Conservation (phyloP, 805 yeast genomes). For the Metschnikowia rubicola region DNA sequence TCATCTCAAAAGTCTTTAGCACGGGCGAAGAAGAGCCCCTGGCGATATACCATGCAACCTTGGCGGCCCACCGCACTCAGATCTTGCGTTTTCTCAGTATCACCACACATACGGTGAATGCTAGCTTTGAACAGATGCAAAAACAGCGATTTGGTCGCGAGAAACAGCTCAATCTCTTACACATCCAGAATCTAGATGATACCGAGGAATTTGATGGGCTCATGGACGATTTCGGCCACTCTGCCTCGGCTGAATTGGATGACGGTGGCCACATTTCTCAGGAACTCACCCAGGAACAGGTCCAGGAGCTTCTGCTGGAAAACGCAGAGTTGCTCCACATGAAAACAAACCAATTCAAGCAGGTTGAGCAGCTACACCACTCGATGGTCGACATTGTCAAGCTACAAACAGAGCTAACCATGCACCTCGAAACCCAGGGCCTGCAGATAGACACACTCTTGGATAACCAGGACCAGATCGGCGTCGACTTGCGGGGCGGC, state of each 20-base stretch:
- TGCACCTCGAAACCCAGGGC: conserved; percentile 70
- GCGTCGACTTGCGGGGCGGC: conserved; percentile 64
- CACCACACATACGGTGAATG: conserved; percentile 40
- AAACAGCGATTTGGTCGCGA: conserved; percentile 45
- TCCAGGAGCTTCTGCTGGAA: conserved; percentile 56
- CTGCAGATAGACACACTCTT: conserved; percentile 61
- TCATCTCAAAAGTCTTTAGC: conserved; percentile 20
- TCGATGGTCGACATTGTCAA: conserved; percentile 71
- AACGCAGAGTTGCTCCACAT: conserved; percentile 52
- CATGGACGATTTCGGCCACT: conserved; percentile 11
- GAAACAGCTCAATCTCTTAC: conserved; percentile 30
- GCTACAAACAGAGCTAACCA: conserved; percentile 68
- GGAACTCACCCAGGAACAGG: conserved; percentile 47
- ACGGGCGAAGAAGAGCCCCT: conserved; percentile 34
- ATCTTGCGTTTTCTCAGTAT: conserved; percentile 48
- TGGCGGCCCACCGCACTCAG: conserved; percentile 45
- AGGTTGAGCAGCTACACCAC: conserved; percentile 56
- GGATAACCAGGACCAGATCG: conserved; percentile 65
- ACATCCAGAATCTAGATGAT: conserved; percentile 41
- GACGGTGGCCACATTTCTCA: neutral
- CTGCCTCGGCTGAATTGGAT: conserved; percentile 4
- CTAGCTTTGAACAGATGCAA: conserved; percentile 47
- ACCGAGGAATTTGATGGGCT: conserved; percentile 20
- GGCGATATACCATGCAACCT: conserved; percentile 29
- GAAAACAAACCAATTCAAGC: conserved; percentile 57